Evolutionary conservation across 148 eudicot species (phyloP).

Genomic region (Polygonum aviculare): DNA sequence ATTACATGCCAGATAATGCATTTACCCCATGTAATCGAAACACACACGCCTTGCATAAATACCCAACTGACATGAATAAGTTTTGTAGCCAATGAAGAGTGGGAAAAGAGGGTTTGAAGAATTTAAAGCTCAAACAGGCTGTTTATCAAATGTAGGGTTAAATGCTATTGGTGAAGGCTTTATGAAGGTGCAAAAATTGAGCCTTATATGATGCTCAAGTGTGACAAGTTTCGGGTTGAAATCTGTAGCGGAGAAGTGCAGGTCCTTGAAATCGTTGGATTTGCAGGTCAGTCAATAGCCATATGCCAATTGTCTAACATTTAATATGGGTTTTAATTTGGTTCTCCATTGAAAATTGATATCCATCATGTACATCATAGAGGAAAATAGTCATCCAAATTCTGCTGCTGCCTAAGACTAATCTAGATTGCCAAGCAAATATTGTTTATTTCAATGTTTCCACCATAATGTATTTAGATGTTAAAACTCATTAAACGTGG

Average conservation of each 20-base stretch:
- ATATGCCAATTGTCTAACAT: neutral
- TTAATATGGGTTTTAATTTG: neutral
- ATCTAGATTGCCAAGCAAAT: neutral
- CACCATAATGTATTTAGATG: neutral
- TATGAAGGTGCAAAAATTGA: conserved; percentile 53
- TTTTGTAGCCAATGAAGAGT: neutral
- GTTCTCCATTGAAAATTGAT: neutral
- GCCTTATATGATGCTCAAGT: conserved; percentile 79
- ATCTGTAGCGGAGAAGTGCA: conserved; percentile 59
- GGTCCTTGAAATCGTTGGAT: conserved; percentile 57
- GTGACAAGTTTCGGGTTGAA: conserved; percentile 49
- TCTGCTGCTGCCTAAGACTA: neutral
- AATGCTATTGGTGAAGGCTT: conserved; percentile 47
- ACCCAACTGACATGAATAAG: too few species aligned
- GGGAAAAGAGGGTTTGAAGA: conserved; percentile 27
- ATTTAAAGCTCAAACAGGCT: conserved; percentile 30
- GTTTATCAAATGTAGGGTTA: conserved; percentile 59
- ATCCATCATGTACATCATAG: neutral
- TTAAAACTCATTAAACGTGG: neutral
- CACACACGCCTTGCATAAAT: too few species aligned
- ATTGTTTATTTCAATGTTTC: neutral
- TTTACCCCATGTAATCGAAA: too few species aligned
- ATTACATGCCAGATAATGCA: too few species aligned
- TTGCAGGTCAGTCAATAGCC: conserved; percentile 42
- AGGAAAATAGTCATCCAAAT: neutral